phyloP scores from a whole-genome alignment of 2,329 filamentous ascomycete genomes.

The Coniella lustricola region DNA sequence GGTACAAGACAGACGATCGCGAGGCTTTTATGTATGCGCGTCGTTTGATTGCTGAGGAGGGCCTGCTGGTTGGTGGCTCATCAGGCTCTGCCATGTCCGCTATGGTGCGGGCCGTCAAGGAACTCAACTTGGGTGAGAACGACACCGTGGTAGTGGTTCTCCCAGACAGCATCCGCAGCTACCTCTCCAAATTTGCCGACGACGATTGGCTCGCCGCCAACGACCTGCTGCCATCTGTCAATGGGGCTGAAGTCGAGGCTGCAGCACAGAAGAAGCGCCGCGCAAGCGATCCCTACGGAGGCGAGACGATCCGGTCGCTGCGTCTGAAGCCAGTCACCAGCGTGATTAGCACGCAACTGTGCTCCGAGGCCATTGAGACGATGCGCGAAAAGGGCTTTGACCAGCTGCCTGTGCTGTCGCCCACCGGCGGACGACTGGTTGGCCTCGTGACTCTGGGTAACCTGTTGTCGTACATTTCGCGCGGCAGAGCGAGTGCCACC shows the following conservation, averaged over 20 bases:
- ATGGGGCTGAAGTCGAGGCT: constrained; percentile 40
- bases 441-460: constrained; percentile 94
- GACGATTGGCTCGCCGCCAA: constrained; percentile 99
- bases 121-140: constrained; percentile 68
- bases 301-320: constrained; percentile 73
- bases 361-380: constrained; percentile 86
- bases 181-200: constrained; percentile 96
- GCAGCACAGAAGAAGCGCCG: constrained; percentile 30
- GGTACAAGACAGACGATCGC: constrained; percentile 96
- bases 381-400: constrained; percentile 99
- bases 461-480: constrained; percentile 81
- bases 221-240: constrained; percentile 65
- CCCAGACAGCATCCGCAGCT: constrained; percentile 94
- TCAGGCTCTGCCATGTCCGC: constrained; percentile 88
- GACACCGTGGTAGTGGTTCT: constrained; percentile 87
- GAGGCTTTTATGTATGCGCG: constrained; percentile 90
- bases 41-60: constrained; percentile 86
- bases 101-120: constrained; percentile 67
- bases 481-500: constrained; percentile 67
- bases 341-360: constrained; percentile 61
- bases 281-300: constrained; percentile 61
- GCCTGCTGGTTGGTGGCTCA: constrained; percentile 85
- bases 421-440: constrained; percentile 65
- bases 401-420: constrained; percentile 81
- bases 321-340: constrained; percentile 92